These are phyloP conservation scores for Microcyclospora tardicrescens DNA, from an alignment of 2,329 filamentous ascomycete species.

Conservation along the genomic window DNA sequence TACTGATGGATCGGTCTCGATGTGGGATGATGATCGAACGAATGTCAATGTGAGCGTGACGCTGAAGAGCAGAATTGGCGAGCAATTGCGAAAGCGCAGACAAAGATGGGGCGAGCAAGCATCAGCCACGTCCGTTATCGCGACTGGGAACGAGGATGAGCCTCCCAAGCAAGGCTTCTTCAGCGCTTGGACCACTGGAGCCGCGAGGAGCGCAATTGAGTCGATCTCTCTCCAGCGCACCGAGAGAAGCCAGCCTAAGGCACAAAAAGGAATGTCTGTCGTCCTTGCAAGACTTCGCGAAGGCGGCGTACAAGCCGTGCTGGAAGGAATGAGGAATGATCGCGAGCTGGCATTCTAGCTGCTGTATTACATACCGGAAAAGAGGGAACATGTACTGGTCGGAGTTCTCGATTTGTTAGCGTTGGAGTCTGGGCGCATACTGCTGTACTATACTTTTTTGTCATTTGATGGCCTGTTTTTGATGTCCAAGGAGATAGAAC, in stretches of 20 bases:
- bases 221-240: conserved; percentile 65
- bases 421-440: neutral
- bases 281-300: conserved; percentile 59
- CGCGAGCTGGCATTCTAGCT: conserved; percentile 16
- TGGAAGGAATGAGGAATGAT: conserved; percentile 57
- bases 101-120: conserved; percentile 26
- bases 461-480: neutral
- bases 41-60: conserved; percentile 62
- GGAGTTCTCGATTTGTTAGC: neutral
- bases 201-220: conserved; percentile 71
- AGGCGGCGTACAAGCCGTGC: conserved; percentile 54
- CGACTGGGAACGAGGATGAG: conserved; percentile 31
- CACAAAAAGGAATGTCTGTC: conserved; percentile 69
- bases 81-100: conserved; percentile 47
- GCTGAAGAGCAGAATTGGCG: conserved; percentile 59
- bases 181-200: conserved; percentile 51
- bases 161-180: conserved; percentile 43
- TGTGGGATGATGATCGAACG: conserved; percentile 34
- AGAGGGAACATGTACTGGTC: neutral
- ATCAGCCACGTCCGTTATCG: conserved; percentile 27
- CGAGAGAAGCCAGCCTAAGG: conserved; percentile 64
- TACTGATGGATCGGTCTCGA: conserved; percentile 6
- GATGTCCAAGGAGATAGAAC: too few relatives aligned
- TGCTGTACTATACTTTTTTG: neutral
- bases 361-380: neutral